These are phyloP conservation scores for Beauveria medogensis DNA, from an alignment of 2,329 filamentous ascomycete species.

Conservation along the genomic window DNA sequence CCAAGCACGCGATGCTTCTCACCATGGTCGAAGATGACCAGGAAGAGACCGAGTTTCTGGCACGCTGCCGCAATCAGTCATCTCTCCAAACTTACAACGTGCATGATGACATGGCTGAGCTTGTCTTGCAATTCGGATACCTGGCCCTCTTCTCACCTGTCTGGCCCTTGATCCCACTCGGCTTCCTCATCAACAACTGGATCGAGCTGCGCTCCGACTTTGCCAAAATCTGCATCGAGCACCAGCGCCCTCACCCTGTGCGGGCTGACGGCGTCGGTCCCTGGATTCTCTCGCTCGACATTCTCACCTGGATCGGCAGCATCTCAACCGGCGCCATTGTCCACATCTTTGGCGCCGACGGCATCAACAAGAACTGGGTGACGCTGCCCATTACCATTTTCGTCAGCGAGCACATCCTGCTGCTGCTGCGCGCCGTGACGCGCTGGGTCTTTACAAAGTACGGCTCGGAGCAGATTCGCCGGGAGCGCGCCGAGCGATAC, in stretches of 20 bases:
- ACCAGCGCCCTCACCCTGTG: slow-evolving; percentile 60
- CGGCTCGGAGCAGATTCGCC: slow-evolving; percentile 33
- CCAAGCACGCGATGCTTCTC: slow-evolving; percentile 36
- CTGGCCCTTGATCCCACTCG: slow-evolving; percentile 66
- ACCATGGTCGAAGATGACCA: slow-evolving; percentile 46
- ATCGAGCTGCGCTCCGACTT: slow-evolving; percentile 70
- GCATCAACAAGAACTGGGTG: slow-evolving; percentile 48
- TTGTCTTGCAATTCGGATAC: slow-evolving; percentile 68
- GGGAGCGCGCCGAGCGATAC: slow-evolving; percentile 32
- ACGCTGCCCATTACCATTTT: slow-evolving; percentile 63
- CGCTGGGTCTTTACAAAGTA: slow-evolving; percentile 28
- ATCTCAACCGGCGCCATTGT: slow-evolving; percentile 65
- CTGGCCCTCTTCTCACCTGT: slow-evolving; percentile 65
- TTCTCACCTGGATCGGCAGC: slow-evolving; percentile 65
- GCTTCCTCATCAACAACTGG: slow-evolving; percentile 71
- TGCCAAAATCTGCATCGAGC: slow-evolving; percentile 67
- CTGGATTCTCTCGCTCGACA: slow-evolving; percentile 59
- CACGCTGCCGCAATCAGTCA: slow-evolving; percentile 57
- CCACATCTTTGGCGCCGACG: slow-evolving; percentile 59
- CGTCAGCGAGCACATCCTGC: slow-evolving; percentile 64
- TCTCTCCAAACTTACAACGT: slow-evolving; percentile 64
- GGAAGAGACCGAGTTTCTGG: slow-evolving; percentile 56
- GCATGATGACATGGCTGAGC: slow-evolving; percentile 63
- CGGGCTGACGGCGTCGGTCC: slow-evolving; percentile 68
- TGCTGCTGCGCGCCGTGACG: slow-evolving; percentile 45